Evolutionary conservation across 331 rosid genomes (phyloP).

Genomic region (Dryas integrifolia): DNA sequence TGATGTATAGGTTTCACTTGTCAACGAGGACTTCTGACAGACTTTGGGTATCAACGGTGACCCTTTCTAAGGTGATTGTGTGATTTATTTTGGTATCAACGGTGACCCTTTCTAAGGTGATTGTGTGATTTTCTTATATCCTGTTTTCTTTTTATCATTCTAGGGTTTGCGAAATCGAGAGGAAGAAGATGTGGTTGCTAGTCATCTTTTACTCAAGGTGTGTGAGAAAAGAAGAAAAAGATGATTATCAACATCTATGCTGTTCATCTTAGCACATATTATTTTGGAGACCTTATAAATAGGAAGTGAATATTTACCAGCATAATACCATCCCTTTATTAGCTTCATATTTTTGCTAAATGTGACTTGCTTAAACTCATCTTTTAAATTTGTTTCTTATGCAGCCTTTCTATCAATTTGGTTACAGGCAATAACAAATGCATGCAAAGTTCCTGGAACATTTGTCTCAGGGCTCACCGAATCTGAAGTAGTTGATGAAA

Average conservation of each 20-base stretch:
- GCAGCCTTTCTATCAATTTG: constrained; percentile 40
- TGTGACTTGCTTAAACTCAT: constrained; percentile 9
- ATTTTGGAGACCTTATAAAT: neutral
- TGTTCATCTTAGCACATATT: neutral
- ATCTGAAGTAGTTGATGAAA: constrained; percentile 59
- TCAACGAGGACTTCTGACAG: constrained; percentile 82
- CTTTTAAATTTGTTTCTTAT: constrained; percentile 28
- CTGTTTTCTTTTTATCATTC: constrained; percentile 16
- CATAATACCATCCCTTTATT: neutral
- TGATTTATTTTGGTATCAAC: constrained; percentile 3
- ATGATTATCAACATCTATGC: constrained; percentile 19
- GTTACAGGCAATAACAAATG: constrained; percentile 75
- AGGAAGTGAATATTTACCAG: neutral
- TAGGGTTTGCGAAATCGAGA: constrained; percentile 88
- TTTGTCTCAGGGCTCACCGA: constrained; percentile 53
- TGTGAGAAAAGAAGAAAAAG: constrained; percentile 20
- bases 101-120: constrained; percentile 7
- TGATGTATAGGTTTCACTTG: constrained; percentile 57
- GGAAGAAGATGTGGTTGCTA: constrained; percentile 75
- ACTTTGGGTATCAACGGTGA: constrained; percentile 63
- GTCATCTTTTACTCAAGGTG: constrained; percentile 77
- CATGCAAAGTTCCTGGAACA: constrained; percentile 70
- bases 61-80: constrained; percentile 60
- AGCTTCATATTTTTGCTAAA: neutral
- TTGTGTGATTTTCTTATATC: constrained; percentile 5